Base-by-base conservation (phyloP, 768 basidiomycete genomes). In the Pisolithus orientalis region DNA sequence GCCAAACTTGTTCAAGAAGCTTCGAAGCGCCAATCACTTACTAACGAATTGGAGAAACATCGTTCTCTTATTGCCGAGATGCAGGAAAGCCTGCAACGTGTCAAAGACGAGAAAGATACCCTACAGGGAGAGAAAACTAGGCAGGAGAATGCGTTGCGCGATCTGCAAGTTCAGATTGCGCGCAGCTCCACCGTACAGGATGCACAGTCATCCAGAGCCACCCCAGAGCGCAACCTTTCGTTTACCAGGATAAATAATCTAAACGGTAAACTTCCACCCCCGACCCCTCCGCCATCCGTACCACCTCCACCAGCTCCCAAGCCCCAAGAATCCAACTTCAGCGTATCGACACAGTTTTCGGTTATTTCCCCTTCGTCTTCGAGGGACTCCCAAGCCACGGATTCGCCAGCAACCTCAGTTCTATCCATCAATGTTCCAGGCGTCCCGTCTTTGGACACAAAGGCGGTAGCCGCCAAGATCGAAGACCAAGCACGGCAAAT, bases 231-330 rank as follows among this genome's bases (percentile, higher is more conserved):
- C 13, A 76, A 71, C 47, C 55, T 77, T 31, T 67, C 80, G 10
- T 85, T 79, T 62, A 75, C 75, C 34, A 80, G 87, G 51, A 70
- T 77, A 50, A 78, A 78, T 53, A 80, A 79, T 40, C 67, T 90
- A 46, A 80, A 87, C 39, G 71, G 81, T 28, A 94, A 93, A 68
- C 79, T 88, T 14, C 92, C 92, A 29, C 93, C 92, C 16, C 87
- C 89, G 0, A 88, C 87, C 0, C 68, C 67, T 0, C 92, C 93
- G 8, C 90, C 94, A 10, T 94, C 93, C 0, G 78, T 87, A 31
- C 80, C 90, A 10, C 94, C 94, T 1, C 90, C 90, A 21, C 90
- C 89, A 16, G 82, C 85, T 5, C 90, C 90, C 25, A 80, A 53
- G 65, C 71, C 54, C 47, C 71, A 53, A 55, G 86, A 82, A 59